Percentiles rank a stretch among this genome's conserved stretches.
Conservation (phyloP, 495 filamentous ascomycete species). For the Tetracladium setigerum region DNA sequence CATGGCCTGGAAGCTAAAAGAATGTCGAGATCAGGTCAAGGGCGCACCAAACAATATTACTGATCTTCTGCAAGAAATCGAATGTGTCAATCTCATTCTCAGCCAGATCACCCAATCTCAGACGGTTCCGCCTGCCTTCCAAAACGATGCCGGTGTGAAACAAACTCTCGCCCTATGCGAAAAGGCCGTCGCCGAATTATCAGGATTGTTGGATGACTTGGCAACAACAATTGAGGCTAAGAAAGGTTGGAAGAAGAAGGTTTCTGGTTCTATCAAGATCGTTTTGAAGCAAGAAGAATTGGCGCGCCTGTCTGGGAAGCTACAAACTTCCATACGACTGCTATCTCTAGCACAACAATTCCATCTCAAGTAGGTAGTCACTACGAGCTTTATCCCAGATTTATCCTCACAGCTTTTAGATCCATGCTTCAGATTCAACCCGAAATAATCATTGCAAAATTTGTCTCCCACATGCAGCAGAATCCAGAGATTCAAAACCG, state of each 20-base stretch:
- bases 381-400: too few relatives aligned
- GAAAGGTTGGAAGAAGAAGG: slow-evolving; percentile 13
- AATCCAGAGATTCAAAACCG: too few relatives aligned
- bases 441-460: slow-evolving; percentile 18
- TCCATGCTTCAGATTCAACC: slow-evolving; percentile 18
- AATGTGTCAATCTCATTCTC: slow-evolving; percentile 21
- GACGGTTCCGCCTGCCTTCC: slow-evolving; percentile 7
- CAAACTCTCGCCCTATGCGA: slow-evolving; percentile 9
- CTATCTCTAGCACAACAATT: slow-evolving; percentile 16
- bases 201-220: slow-evolving; percentile 15
- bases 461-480: too few relatives aligned
- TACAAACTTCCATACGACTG: slow-evolving; percentile 18
- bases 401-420: too few relatives aligned
- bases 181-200: background rate
- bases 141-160: slow-evolving; percentile 5
- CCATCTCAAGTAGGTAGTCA: slow-evolving; percentile 23
- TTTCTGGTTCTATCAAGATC: slow-evolving; percentile 19
- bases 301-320: slow-evolving; percentile 15
- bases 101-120: slow-evolving; percentile 17
- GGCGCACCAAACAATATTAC: slow-evolving; percentile 27
- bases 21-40: slow-evolving; percentile 27
- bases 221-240: slow-evolving; percentile 14
- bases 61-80: slow-evolving; percentile 24
- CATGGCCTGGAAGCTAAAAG: slow-evolving; percentile 23
- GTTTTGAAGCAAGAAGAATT: slow-evolving; percentile 22